Conservation (phyloP, 2,329 filamentous ascomycete genomes). For the Myriosclerotinia curreyana region DNA sequence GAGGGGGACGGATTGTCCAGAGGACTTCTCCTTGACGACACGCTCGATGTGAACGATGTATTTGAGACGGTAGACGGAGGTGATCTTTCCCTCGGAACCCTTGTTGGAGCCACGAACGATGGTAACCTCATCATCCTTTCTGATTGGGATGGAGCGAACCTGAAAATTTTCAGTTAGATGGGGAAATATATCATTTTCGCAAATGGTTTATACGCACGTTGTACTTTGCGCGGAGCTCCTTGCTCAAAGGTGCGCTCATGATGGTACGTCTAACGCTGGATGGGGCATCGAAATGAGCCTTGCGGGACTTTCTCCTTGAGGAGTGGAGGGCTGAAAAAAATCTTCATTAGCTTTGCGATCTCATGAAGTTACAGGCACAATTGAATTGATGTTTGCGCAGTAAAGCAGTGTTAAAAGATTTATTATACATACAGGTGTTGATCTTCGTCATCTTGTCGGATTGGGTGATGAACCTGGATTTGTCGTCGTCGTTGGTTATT, state of each 20-base stretch:
- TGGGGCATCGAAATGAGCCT: constrained; percentile 94
- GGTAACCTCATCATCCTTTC: constrained; percentile 94
- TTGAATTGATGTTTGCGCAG: neutral
- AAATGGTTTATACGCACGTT: constrained; percentile 63
- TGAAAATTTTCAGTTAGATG: constrained; percentile 41
- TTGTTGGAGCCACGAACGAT: constrained; percentile 93
- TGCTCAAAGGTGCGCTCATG: constrained; percentile 94
- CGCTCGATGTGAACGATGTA: constrained; percentile 97
- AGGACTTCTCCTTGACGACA: constrained; percentile 94
- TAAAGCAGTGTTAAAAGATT: constrained; percentile 6
- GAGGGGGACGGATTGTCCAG: constrained; percentile 91
- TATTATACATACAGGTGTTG: constrained; percentile 51
- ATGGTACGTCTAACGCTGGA: constrained; percentile 92
- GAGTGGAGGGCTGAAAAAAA: constrained; percentile 58
- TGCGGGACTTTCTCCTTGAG: constrained; percentile 97
- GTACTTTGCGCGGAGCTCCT: constrained; percentile 99
- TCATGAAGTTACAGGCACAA: neutral
- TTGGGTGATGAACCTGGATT: constrained; percentile 25
- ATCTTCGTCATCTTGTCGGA: constrained; percentile 67
- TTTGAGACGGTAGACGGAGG: constrained; percentile 96
- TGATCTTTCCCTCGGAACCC: constrained; percentile 98
- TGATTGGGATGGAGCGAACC: constrained; percentile 94
- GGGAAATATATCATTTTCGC: constrained; percentile 14
- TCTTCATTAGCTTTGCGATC: constrained; percentile 24
- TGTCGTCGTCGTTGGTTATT: constrained; percentile 23